Base-by-base conservation (phyloP, 306 rosid species). In the Casuarina cunninghamiana region DNA sequence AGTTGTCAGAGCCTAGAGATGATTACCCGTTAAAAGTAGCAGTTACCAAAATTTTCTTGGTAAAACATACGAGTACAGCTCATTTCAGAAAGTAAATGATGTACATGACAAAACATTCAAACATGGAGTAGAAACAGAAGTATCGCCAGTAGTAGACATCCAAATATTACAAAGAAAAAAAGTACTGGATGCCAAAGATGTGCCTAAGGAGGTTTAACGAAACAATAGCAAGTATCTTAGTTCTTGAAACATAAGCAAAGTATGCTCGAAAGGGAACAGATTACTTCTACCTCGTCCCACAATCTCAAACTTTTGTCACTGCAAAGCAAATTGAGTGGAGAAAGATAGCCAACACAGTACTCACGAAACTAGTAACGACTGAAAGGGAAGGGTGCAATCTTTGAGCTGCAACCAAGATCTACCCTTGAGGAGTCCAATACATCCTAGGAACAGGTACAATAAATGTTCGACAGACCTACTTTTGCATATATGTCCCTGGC, bases 191-290 rank as follows among this genome's bases (percentile, higher is more conserved):
- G 51, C 51, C 11, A 48, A 54, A 54, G 32, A 21, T 54, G 32
- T 16, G 32, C 16, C 60, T 5, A 37, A 53, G 35, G 21, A 51
- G 37, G 61, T 41, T 71, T 37, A 38, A 61, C 6, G 43, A 69
- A 73, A 3, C 65, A 12, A 58, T 58, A 58, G 65, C 11, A 58
- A 58, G 65, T 55, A 71, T 63, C 66, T 68, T 7, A 53, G 68
- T 3, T 38, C 17, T 6, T 3, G 7, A 21, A 46, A 68, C 38
- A 42, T 68, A 19, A 58, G 75, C 72, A 63, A 35, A 2, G 12
- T 57, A 60, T 17, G 44, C 69, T 68, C n/a, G 58, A 49, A 8
- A 45, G 16, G 4, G 43, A 68, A 68, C 10, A 15, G 8, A 19
- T 42, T 68, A 37, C n/a, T n/a, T 46, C 72, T 41, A 58, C 39